Evolutionary conservation across 2,329 filamentous ascomycete genomes (phyloP), one percentile per base, ranked within the genome.

Genomic region (Elsinoe perseae): DNA sequence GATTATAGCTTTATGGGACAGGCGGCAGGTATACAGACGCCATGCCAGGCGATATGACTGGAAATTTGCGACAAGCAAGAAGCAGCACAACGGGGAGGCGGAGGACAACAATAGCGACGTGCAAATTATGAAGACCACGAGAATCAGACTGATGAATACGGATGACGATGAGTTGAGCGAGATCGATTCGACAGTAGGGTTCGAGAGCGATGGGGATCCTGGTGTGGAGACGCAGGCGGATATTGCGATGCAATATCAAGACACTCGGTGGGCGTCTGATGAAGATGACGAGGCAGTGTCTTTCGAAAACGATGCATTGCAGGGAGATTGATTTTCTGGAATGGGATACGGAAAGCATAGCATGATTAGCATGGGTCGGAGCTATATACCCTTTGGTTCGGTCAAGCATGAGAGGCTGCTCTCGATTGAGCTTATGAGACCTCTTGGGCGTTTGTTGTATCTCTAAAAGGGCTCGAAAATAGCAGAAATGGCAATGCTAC

Each of bases 321-420:
- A n/a, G 23, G 21, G 20, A 23, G 32, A 12, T 44, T 43, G 18
- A 44, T 23, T 25, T 25, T 44, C 14, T n/a, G 40, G 40, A 44
- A 12, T 8, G 40, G 18, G 20, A 32, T 18, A 52, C 18, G 28
- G 25, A 21, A 14, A 36, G 48, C 48, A 32, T 38, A 36, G 48
- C 32, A 38, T 52, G 48, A 36, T 23, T 52, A 52, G 48, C 48
- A 52, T 52, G n/a, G 48, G 5, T 16, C n/a, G 48, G 48, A 52
- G 48, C 48, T 34, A 28, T 52, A 52, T 52, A 52, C 48, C 48
- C 48, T 25, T 36, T 44, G 40, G 40, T 23, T 21, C 25, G 21
- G 40, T 44, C 20, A 25, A 25, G 40, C 40, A 44, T 44, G 40
- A 27, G n/a, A 21, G 40, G 40, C n/a, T 44, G 20, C 40, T 44